phyloP scores from a whole-genome alignment of 106 monocot genomes.

The Dactylorhiza incarnata region DNA sequence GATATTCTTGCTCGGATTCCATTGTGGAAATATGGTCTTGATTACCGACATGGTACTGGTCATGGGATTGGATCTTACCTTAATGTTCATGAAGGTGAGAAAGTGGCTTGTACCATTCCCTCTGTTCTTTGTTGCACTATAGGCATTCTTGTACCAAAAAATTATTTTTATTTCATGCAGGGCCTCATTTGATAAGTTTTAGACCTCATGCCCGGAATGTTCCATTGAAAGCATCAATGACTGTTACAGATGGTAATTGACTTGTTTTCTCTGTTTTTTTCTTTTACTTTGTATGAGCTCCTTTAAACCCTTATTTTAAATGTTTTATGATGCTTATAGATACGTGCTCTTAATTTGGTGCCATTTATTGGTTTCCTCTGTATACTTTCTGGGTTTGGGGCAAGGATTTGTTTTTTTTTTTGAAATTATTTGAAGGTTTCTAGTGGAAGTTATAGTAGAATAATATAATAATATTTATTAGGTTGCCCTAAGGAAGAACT shows the following conservation, averaged over 20 bases:
- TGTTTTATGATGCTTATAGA: not conserved
- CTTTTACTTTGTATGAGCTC: not conserved
- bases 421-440: conserved; percentile 1
- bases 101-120: conserved; percentile 2
- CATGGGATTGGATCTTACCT: conserved; percentile 94
- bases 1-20: conserved; percentile 91
- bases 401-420: not conserved
- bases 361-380: not conserved
- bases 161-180: conserved; percentile 29
- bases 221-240: conserved; percentile 83
- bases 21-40: conserved; percentile 89
- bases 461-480: no score
- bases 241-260: conserved; percentile 87
- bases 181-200: conserved; percentile 94
- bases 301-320: not conserved
- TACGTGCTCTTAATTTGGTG: not conserved
- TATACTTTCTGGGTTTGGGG: not conserved
- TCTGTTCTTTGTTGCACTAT: not conserved
- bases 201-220: conserved; percentile 83
- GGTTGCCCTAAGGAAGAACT: no score
- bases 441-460: not conserved
- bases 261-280: not conserved
- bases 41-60: conserved; percentile 96
- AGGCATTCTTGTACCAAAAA: not conserved
- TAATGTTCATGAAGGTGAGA: conserved; percentile 93